phyloP scores from a whole-genome alignment of 1,139 yeast genomes.

The Pichia sorboxylosa region DNA sequence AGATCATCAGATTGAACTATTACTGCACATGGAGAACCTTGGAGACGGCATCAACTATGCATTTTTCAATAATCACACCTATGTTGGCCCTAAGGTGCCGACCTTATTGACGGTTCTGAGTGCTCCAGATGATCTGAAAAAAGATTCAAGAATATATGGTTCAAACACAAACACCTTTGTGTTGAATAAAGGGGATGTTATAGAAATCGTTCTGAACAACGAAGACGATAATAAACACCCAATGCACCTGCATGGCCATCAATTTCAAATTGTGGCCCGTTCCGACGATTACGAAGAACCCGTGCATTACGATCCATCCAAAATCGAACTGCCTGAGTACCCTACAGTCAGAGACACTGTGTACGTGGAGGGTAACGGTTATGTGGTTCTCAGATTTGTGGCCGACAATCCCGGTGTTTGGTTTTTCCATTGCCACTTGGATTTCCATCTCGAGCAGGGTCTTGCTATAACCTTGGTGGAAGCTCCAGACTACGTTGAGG shows the following conservation, averaged over 20 bases:
- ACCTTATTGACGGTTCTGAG: slow-evolving; percentile 48
- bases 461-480: slow-evolving; percentile 57
- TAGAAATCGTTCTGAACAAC: slow-evolving; percentile 61
- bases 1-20: slow-evolving; percentile 47
- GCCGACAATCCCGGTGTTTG: slow-evolving; percentile 79
- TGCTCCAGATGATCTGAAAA: slow-evolving; percentile 36
- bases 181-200: slow-evolving; percentile 46
- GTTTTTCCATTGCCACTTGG: slow-evolving; percentile 77
- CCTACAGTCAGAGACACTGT: slow-evolving; percentile 62
- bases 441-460: slow-evolving; percentile 75
- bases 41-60: slow-evolving; percentile 70
- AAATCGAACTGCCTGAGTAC: slow-evolving; percentile 38
- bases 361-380: slow-evolving; percentile 52
- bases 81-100: slow-evolving; percentile 54
- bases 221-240: slow-evolving; percentile 71
- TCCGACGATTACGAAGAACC: slow-evolving; percentile 44
- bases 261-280: slow-evolving; percentile 56
- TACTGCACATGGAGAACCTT: slow-evolving; percentile 54
- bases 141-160: slow-evolving; percentile 47
- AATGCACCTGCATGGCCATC: slow-evolving; percentile 75
- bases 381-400: slow-evolving; percentile 52
- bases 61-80: slow-evolving; percentile 58
- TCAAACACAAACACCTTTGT: slow-evolving; percentile 55
- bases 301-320: slow-evolving; percentile 34
- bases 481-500: slow-evolving; percentile 45